phyloP scores from a whole-genome alignment of 495 filamentous ascomycete species.

The Xylaria curta region DNA sequence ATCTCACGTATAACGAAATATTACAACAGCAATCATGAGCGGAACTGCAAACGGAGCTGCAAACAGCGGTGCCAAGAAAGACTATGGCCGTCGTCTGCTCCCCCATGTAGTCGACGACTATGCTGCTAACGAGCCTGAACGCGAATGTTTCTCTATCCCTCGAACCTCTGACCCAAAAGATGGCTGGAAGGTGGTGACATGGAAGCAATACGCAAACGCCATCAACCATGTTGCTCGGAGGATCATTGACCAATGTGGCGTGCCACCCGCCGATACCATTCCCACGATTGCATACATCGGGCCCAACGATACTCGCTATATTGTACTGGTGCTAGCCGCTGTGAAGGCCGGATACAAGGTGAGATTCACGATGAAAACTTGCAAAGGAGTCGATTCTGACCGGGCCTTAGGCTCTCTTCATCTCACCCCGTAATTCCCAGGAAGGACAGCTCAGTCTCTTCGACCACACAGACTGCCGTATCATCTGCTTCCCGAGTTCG shows the following conservation, averaged over 20 bases:
- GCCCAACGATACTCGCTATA: slow-evolving; percentile 55
- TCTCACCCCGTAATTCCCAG: slow-evolving; percentile 54
- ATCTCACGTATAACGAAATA: background rate
- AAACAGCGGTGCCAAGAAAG: background rate
- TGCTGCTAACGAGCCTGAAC: slow-evolving; percentile 48
- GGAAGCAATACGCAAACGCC: slow-evolving; percentile 56
- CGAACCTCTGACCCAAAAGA: slow-evolving; percentile 47
- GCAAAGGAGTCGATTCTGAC: background rate
- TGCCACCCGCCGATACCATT: slow-evolving; percentile 35
- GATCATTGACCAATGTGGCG: slow-evolving; percentile 51
- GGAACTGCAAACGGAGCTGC: background rate
- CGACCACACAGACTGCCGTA: slow-evolving; percentile 46
- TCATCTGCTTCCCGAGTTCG: slow-evolving; percentile 35
- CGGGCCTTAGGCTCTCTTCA: slow-evolving; percentile 34
- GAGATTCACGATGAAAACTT: background rate
- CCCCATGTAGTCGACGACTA: slow-evolving; percentile 57
- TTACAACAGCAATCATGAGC: background rate
- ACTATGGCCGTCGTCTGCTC: slow-evolving; percentile 47
- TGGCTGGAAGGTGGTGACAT: slow-evolving; percentile 59
- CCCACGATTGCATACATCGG: slow-evolving; percentile 56
- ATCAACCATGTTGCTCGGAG: slow-evolving; percentile 59
- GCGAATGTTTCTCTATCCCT: slow-evolving; percentile 52
- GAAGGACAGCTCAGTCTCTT: slow-evolving; percentile 55
- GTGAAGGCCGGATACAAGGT: slow-evolving; percentile 56
- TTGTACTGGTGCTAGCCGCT: slow-evolving; percentile 49